Percentiles rank a stretch among this genome's conserved stretches.
These are phyloP conservation scores for Yamadazyma olivae DNA, from an alignment of 805 yeast genomes.

Conservation along the genomic window DNA sequence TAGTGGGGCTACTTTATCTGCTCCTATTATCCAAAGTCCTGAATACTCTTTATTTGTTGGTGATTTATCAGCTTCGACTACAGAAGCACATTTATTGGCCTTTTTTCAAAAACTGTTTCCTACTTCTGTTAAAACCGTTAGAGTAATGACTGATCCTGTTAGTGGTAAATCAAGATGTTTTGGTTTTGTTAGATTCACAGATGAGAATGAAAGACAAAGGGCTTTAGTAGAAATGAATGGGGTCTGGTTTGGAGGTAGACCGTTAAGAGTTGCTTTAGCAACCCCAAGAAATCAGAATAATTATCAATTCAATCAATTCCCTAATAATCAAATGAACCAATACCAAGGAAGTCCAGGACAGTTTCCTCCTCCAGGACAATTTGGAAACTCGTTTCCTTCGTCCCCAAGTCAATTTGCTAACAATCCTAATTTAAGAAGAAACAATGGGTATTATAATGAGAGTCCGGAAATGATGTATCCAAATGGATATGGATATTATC, in stretches of 20 bases:
- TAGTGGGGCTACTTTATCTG: conserved; percentile 69
- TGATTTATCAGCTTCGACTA: conserved; percentile 71
- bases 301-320: neutral
- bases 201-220: conserved; percentile 62
- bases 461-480: neutral
- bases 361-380: neutral
- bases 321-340: neutral
- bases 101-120: conserved; percentile 65
- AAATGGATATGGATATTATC: conserved; percentile 3
- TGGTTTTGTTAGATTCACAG: conserved; percentile 76
- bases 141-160: conserved; percentile 85
- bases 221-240: conserved; percentile 78
- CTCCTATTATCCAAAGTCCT: conserved; percentile 70
- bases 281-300: conserved; percentile 54
- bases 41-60: conserved; percentile 83
- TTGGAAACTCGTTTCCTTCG: neutral
- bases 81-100: conserved; percentile 74
- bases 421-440: neutral
- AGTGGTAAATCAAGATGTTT: conserved; percentile 75
- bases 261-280: conserved; percentile 74
- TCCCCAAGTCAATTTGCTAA: neutral
- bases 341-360: neutral
- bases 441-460: neutral
- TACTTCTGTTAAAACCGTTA: conserved; percentile 67
- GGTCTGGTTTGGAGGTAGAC: conserved; percentile 75